A percentile compares a stretch with the other conserved stretches of the same genome.
phyloP scores from a whole-genome alignment of 2,329 filamentous ascomycete species.

The Conoideocrella luteorostrata region DNA sequence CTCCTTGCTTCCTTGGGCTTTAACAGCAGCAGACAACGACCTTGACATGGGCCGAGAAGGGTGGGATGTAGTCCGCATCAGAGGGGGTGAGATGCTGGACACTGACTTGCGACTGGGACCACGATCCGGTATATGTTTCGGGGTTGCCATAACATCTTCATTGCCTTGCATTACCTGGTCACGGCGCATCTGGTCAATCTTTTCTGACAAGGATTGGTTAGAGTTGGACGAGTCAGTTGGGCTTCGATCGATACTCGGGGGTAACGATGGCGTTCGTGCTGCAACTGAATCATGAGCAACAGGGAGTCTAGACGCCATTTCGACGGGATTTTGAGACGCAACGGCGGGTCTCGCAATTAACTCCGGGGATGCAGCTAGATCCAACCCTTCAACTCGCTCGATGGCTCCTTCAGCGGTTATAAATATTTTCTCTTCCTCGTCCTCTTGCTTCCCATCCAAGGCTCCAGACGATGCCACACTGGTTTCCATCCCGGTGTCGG shows the following conservation, averaged over 20 bases:
- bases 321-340: slow-evolving; percentile 6
- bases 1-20: slow-evolving; percentile 32
- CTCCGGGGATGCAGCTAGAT: slow-evolving; percentile 36
- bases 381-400: slow-evolving; percentile 43
- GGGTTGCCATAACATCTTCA: slow-evolving; percentile 20
- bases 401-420: slow-evolving; percentile 29
- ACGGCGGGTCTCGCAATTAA: slow-evolving; percentile 15
- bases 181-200: slow-evolving; percentile 45
- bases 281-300: slow-evolving; percentile 3
- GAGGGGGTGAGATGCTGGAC: slow-evolving; percentile 42
- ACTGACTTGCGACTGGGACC: slow-evolving; percentile 38
- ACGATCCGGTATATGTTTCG: slow-evolving; percentile 25
- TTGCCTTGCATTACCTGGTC: slow-evolving; percentile 31
- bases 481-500: slow-evolving; percentile 27
- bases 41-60: slow-evolving; percentile 41
- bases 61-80: slow-evolving; percentile 48
- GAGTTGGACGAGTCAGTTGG: slow-evolving; percentile 13
- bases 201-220: slow-evolving; percentile 33
- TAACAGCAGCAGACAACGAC: slow-evolving; percentile 37
- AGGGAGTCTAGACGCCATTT: background rate
- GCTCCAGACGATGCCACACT: slow-evolving; percentile 20
- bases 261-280: slow-evolving; percentile 16
- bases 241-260: slow-evolving; percentile 13
- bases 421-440: slow-evolving; percentile 25
- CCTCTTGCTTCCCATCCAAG: slow-evolving; percentile 11